These are phyloP conservation scores for Glonium stellatum DNA, from an alignment of 495 filamentous ascomycete species.

Conservation along the genomic window DNA sequence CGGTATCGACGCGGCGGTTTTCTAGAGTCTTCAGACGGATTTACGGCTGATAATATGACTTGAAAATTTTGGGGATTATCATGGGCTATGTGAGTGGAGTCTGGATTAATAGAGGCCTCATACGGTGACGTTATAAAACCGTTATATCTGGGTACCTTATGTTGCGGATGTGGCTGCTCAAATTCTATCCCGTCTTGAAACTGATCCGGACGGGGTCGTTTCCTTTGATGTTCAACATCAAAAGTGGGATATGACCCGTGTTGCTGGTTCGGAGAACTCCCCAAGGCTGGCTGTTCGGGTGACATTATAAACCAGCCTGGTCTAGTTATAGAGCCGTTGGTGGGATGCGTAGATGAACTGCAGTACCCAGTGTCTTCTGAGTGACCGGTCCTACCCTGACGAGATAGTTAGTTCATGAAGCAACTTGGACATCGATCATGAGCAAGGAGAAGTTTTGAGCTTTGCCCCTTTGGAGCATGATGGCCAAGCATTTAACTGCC, in stretches of 20 bases:
- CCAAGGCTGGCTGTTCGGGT: neutral
- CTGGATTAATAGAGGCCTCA: neutral
- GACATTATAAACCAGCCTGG: no score
- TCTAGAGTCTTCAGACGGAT: neutral
- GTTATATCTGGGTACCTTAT: no score
- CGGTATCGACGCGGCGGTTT: neutral
- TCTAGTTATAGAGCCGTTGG: neutral
- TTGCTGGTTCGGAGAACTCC: neutral
- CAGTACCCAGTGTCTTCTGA: slow-evolving; percentile 1
- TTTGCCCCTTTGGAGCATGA: neutral
- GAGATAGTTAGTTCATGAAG: neutral
- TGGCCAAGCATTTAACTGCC: neutral
- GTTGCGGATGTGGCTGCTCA: no score
- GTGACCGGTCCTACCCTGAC: neutral
- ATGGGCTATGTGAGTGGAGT: neutral
- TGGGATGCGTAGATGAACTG: neutral
- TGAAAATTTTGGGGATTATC: neutral
- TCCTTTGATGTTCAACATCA: no score
- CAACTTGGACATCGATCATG: neutral
- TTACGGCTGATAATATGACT: neutral
- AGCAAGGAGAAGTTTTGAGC: neutral
- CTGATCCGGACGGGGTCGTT: neutral
- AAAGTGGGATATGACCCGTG: no score
- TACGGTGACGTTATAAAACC: no score
- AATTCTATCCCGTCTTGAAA: no score